These are phyloP conservation scores for Ambrosia trifida DNA, from an alignment of 129 eudicot genomes.

Conservation along the genomic window DNA sequence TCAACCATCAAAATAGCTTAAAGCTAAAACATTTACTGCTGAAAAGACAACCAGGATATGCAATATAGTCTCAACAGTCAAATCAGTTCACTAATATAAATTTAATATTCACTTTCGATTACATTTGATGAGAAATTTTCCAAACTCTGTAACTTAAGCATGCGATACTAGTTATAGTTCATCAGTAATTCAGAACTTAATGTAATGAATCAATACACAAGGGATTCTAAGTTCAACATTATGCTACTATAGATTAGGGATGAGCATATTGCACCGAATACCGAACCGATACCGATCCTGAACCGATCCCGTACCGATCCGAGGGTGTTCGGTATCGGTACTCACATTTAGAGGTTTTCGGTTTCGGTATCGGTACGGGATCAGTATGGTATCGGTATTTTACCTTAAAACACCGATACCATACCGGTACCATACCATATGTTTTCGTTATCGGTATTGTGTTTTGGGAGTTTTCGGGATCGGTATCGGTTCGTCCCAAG, in stretches of 20 bases:
- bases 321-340: too few species aligned
- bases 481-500: too few species aligned
- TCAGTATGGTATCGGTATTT: too few species aligned
- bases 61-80: not conserved
- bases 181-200: not conserved
- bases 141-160: not conserved
- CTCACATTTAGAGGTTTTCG: too few species aligned
- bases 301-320: too few species aligned
- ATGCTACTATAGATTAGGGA: not conserved
- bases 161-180: conserved; percentile 2
- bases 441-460: too few species aligned
- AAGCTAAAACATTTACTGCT: conserved; percentile 6
- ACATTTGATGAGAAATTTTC: not conserved
- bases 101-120: not conserved
- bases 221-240: not conserved
- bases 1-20: conserved; percentile 12
- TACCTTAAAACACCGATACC: too few species aligned
- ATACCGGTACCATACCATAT: too few species aligned
- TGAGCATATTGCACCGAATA: too few species aligned
- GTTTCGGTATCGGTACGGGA: too few species aligned
- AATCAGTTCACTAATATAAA: not conserved
- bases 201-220: not conserved
- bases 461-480: too few species aligned
- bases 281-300: too few species aligned
- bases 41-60: not conserved